These are phyloP conservation scores for Cicer arietinum DNA, from an alignment of 306 rosid species.

Conservation along the genomic window DNA sequence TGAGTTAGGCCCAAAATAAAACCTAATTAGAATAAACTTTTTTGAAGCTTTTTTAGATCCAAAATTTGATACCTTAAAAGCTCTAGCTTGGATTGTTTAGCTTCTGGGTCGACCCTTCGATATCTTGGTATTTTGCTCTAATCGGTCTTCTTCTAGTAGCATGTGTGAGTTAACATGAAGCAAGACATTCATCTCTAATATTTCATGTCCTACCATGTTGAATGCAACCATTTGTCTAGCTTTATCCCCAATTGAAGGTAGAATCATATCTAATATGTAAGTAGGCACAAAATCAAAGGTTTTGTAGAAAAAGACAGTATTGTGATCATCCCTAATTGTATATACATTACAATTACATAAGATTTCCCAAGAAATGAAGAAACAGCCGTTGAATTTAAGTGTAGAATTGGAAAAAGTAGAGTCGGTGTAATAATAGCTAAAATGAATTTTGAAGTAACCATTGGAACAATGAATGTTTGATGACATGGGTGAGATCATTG, in stretches of 20 bases:
- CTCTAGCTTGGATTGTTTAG: no score
- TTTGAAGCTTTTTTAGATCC: no score
- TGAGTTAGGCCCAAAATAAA: no score
- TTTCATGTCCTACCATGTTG: background rate
- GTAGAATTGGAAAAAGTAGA: background rate
- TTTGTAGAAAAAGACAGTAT: background rate
- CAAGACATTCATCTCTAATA: background rate
- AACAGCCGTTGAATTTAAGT: background rate
- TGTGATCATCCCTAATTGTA: background rate
- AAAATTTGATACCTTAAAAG: no score
- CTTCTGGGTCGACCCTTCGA: no score
- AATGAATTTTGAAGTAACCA: background rate
- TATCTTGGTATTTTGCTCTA: no score
- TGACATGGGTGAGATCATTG: background rate
- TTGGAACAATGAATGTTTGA: background rate
- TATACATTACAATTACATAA: background rate
- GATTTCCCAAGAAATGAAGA: background rate
- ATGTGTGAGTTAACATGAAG: background rate
- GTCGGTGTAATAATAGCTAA: background rate
- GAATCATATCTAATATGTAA: background rate
- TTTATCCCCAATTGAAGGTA: background rate
- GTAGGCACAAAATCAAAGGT: background rate
- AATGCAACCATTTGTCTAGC: background rate
- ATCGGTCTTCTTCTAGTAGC: background rate
- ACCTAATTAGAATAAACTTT: no score